These are phyloP conservation scores for Pouteria campechiana DNA, from an alignment of 179 eudicot species.

Conservation along the genomic window DNA sequence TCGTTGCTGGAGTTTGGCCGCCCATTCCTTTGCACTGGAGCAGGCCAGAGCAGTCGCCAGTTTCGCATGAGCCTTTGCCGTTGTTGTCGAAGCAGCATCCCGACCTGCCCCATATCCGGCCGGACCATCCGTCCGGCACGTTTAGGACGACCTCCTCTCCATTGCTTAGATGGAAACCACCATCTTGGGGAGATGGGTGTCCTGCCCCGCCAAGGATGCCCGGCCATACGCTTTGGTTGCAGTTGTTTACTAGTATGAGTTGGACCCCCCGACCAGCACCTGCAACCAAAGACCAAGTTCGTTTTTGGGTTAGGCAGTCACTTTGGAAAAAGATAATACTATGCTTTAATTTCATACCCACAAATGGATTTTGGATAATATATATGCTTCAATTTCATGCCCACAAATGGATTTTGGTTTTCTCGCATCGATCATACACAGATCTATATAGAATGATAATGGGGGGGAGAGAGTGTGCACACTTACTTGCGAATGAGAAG, in stretches of 20 bases:
- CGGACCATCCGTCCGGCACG: conserved; percentile 75
- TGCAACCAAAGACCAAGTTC: conserved; percentile 10
- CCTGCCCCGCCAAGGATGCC: conserved; percentile 71
- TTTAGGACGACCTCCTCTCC: conserved; percentile 61
- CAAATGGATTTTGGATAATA: too few relatives aligned
- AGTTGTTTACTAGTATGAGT: conserved; percentile 81
- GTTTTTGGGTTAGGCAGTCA: background rate
- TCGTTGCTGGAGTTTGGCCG: conserved; percentile 75
- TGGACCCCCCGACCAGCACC: conserved; percentile 61
- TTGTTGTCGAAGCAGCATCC: conserved; percentile 44
- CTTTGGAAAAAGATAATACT: background rate
- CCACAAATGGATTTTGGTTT: too few relatives aligned
- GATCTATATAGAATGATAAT: background rate
- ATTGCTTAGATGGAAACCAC: conserved; percentile 56
- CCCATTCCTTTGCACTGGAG: conserved; percentile 61
- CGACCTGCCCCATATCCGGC: conserved; percentile 82
- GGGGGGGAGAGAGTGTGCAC: conserved; percentile 1
- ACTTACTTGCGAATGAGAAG: conserved; percentile 10
- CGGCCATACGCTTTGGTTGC: conserved; percentile 69
- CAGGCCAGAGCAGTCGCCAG: conserved; percentile 66
- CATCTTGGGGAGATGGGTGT: conserved; percentile 46
- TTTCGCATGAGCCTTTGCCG: conserved; percentile 64
- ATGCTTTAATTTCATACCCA: too few relatives aligned
- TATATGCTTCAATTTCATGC: too few relatives aligned
- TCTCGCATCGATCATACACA: too few relatives aligned